Percentiles rank a stretch among this genome's conserved stretches.
These are phyloP conservation scores for Tetrapisispora nanseiensis DNA, from an alignment of 805 yeast genomes.

Conservation along the genomic window DNA sequence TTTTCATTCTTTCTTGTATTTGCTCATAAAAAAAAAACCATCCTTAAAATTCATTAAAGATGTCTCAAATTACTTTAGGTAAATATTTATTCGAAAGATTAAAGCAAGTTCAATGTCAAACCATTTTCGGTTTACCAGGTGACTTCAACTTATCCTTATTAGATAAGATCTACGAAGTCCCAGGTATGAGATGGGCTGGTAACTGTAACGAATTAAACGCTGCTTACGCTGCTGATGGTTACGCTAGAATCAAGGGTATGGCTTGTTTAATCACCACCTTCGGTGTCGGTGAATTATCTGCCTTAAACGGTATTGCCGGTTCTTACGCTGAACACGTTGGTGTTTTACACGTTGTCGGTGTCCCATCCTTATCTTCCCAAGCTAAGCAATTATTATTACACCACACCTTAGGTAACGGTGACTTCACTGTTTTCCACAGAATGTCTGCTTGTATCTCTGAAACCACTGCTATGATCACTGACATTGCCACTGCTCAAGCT, in stretches of 20 bases:
- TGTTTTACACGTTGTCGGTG: constrained; percentile 75
- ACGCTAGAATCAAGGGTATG: constrained; percentile 70
- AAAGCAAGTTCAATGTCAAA: constrained; percentile 57
- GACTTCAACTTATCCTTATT: constrained; percentile 67
- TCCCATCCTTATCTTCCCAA: constrained; percentile 68
- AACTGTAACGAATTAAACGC: constrained; percentile 87
- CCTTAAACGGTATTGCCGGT: constrained; percentile 81
- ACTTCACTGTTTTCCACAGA: constrained; percentile 65
- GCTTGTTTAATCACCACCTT: constrained; percentile 72
- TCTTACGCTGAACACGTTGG: constrained; percentile 87
- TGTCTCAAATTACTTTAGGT: constrained; percentile 55
- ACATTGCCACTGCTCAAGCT: constrained; percentile 54
- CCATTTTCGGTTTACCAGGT: constrained; percentile 75
- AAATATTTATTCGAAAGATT: constrained; percentile 70
- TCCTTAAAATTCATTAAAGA: constrained; percentile 9
- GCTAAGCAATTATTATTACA: constrained; percentile 64
- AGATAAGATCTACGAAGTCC: constrained; percentile 65
- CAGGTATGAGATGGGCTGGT: constrained; percentile 80
- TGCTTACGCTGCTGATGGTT: constrained; percentile 77
- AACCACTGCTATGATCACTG: constrained; percentile 55
- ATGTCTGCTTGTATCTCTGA: constrained; percentile 68
- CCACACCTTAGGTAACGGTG: constrained; percentile 79
- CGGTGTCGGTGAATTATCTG: constrained; percentile 84
- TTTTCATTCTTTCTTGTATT: neutral
- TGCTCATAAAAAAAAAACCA: neutral